Conservation (phyloP, 257 asterid genomes). For the Solanum peruvianum region DNA sequence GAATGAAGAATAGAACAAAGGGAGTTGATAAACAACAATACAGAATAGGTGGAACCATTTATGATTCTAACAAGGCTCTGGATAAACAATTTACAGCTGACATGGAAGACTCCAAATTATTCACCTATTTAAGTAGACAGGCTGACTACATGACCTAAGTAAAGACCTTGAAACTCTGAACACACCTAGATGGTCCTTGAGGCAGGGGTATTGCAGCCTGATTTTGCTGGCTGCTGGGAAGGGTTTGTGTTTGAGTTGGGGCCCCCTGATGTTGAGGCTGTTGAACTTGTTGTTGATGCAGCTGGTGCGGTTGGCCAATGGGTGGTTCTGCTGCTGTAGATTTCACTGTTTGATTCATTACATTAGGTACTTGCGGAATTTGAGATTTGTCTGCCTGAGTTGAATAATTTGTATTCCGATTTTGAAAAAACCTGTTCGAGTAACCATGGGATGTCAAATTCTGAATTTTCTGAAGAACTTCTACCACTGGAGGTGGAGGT, state of each 20-base stretch:
- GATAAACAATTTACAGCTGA: conserved; percentile 44
- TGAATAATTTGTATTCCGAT: conserved; percentile 44
- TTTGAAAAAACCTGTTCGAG: conserved; percentile 55
- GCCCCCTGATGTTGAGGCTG: conserved; percentile 38
- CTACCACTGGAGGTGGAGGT: conserved; percentile 92
- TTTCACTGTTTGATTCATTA: conserved; percentile 35
- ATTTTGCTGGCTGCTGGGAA: conserved; percentile 48
- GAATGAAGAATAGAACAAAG: not conserved
- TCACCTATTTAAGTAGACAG: conserved; percentile 42
- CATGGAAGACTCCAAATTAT: conserved; percentile 24
- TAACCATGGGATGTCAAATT: conserved; percentile 60
- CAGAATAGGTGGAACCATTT: not conserved
- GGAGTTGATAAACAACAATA: not conserved
- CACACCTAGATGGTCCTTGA: conserved; percentile 99
- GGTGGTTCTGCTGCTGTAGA: conserved; percentile 26
- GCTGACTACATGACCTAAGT: conserved; percentile 45
- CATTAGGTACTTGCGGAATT: conserved; percentile 38
- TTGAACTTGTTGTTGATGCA: conserved; percentile 25
- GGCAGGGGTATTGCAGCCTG: conserved; percentile 78
- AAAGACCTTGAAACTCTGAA: conserved; percentile 67
- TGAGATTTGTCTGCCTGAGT: conserved; percentile 63
- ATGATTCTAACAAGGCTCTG: not conserved
- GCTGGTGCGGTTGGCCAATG: conserved; percentile 32
- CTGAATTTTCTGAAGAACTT: conserved; percentile 92
- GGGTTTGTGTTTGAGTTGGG: conserved; percentile 39